Percentiles rank a stretch among this genome's conserved stretches.
phyloP scores from a whole-genome alignment of 2,329 filamentous ascomycete species.

The Cadophora gregata region DNA sequence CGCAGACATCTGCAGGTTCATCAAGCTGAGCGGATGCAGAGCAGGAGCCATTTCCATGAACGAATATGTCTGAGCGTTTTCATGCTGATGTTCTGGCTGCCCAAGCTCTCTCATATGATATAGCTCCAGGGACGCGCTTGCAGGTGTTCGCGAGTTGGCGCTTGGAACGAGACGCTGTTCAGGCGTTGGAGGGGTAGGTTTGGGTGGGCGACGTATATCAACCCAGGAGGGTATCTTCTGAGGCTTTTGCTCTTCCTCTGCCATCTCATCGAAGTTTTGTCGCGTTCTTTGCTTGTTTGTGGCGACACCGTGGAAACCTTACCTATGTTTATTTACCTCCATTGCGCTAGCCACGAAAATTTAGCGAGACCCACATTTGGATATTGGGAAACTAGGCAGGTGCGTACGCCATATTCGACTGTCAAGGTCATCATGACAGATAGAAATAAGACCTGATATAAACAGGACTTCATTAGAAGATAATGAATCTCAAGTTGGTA shows the following conservation, averaged over 20 bases:
- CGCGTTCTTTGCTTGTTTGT: not conserved
- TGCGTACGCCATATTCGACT: not conserved
- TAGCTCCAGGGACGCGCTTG: not conserved
- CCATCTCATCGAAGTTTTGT: not conserved
- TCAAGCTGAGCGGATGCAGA: not conserved
- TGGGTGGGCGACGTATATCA: not conserved
- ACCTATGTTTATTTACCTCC: not conserved
- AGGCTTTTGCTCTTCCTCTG: not conserved
- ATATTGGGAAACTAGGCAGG: not conserved
- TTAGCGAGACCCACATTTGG: not conserved
- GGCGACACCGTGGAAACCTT: not conserved
- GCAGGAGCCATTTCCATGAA: not conserved
- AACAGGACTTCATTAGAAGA: too few species aligned
- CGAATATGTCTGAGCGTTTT: not conserved
- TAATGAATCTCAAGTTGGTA: too few species aligned
- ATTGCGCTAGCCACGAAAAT: not conserved
- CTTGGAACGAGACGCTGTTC: not conserved
- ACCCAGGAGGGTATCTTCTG: slow-evolving; percentile 3
- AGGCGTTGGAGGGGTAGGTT: not conserved
- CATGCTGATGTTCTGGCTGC: not conserved
- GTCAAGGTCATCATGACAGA: not conserved
- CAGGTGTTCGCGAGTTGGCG: not conserved
- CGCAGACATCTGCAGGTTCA: not conserved
- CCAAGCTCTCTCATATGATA: not conserved
- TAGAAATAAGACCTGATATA: too few species aligned